Conservation (phyloP, 352 stramenopile genomes). For the Phytophthora agathidicida region DNA sequence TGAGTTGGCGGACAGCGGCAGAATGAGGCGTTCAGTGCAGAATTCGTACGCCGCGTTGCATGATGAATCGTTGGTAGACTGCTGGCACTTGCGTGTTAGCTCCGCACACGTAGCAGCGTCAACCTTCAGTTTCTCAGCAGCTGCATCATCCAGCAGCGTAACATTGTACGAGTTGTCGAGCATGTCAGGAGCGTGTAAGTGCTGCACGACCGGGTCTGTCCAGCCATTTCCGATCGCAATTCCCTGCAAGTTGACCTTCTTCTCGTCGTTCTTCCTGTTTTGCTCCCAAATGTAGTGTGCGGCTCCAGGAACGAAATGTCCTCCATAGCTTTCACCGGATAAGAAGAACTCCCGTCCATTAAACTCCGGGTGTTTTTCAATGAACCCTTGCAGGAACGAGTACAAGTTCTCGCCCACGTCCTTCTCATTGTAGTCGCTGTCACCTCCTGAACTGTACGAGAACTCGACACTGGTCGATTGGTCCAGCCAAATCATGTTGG, state of each 20-base stretch:
- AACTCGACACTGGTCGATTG: constrained; percentile 54
- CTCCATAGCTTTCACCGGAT: constrained; percentile 62
- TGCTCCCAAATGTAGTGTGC: constrained; percentile 47
- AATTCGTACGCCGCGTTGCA: constrained; percentile 39
- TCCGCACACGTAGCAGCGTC: constrained; percentile 37
- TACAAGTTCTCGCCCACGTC: constrained; percentile 62
- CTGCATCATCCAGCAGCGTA: constrained; percentile 42
- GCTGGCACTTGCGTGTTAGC: constrained; percentile 37
- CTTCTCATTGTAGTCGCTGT: constrained; percentile 44
- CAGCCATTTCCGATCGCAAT: no score
- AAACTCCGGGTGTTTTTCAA: constrained; percentile 55
- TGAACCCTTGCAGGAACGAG: constrained; percentile 54
- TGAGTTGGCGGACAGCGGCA: constrained; percentile 20
- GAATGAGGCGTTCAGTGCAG: constrained; percentile 39
- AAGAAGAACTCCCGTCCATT: constrained; percentile 51
- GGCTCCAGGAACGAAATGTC: no score
- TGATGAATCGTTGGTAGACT: constrained; percentile 8
- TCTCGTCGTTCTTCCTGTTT: constrained; percentile 31
- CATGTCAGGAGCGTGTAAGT: constrained; percentile 43
- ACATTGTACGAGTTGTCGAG: constrained; percentile 63
- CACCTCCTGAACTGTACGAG: constrained; percentile 34
- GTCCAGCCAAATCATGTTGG: constrained; percentile 65
- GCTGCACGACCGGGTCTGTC: constrained; percentile 50
- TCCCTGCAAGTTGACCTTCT: no score
- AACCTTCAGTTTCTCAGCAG: constrained; percentile 34